These are phyloP conservation scores for Cystobasidium onofrii DNA, from an alignment of 768 basidiomycete genomes.

Conservation along the genomic window DNA sequence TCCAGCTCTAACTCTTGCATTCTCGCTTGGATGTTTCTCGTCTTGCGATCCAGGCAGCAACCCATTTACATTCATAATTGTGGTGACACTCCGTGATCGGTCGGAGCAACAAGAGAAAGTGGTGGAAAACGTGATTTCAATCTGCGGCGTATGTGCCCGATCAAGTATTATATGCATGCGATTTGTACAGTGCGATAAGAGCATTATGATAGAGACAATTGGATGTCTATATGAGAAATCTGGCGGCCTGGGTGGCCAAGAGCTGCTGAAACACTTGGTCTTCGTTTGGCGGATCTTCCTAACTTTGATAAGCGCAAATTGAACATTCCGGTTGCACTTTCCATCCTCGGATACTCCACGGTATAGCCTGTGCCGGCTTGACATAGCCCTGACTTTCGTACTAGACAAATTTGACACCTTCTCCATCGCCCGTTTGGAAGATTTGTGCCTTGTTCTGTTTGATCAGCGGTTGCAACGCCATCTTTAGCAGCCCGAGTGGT, in stretches of 20 bases:
- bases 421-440: slow-evolving; percentile 46
- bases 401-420: slow-evolving; percentile 41
- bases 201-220: no score
- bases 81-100: background rate
- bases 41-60: background rate
- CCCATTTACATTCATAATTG: background rate
- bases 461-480: slow-evolving; percentile 46
- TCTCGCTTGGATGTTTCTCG: background rate
- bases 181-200: no score
- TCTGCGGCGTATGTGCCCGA: background rate
- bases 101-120: no score
- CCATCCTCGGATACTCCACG: no score
- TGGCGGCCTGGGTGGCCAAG: no score
- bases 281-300: no score
- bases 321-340: no score
- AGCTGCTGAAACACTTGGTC: no score
- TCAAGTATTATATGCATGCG: background rate
- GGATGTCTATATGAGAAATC: no score
- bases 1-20: background rate
- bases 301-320: no score
- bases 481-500: slow-evolving; percentile 44
- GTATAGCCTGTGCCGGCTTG: no score
- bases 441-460: slow-evolving; percentile 48
- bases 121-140: background rate
- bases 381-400: background rate